Evolutionary conservation across 306 rosid genomes (phyloP), one percentile per base, ranked within the genome.

Genomic region (Ormosia emarginata): DNA sequence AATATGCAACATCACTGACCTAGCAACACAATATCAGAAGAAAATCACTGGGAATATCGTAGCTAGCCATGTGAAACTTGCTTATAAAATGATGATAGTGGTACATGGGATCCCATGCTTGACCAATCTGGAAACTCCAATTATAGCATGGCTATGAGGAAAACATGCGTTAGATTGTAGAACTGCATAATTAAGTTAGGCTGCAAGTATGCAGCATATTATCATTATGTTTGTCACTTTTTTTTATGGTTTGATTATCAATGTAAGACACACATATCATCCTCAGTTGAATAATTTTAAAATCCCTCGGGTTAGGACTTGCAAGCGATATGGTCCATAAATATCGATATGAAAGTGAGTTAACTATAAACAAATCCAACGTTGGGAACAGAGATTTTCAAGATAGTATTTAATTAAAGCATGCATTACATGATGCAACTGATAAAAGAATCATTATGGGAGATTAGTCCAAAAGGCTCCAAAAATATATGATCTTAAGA

Each of bases 301-400:
- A 55, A 11, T n/a, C 7, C 57, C 10, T 30, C 73, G n/a, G 70
- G 67, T 77, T 13, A 43, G 32, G 86, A 77, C 85, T 77, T 76
- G 62, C 68, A 18, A 24, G 85, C 70, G 13, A 40, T 41, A 57
- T 43, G 68, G 75, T 85, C 46, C 62, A 59, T 43, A 56, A 83
- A 73, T 34, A 29, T 80, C 34, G 50, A 84, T 73, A 44, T 33
- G 67, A 81, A 80, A 75, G 59, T 4, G 37, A 56, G 65, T 56
- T 72, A 53, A 76, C 49, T 8, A 82, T 53, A 79, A 82, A 82
- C 43, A 79, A 76, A 82, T 69, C 57, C 77, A 71, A 79, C 64
- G 52, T 32, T 84, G 79, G 79, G 52, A 71, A 79, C 55, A 61
- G 18, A 81, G 24, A 68, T 70, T 78, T 49, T 49, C 24, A 50